Conservation (phyloP, 495 filamentous ascomycete species). For the Aspergillus campestris region DNA sequence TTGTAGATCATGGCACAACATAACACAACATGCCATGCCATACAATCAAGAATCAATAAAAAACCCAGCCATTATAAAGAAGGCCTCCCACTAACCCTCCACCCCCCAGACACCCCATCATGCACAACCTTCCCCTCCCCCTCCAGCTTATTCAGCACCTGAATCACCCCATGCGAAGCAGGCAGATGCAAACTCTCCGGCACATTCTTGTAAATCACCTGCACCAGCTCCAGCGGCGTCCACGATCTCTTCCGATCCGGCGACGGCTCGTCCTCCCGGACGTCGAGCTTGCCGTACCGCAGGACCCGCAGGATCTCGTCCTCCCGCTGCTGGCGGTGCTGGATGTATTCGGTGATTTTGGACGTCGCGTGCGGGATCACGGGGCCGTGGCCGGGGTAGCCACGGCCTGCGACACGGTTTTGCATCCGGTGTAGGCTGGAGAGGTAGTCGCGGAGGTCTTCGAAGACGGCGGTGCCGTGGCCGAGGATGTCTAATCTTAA, state of each 20-base stretch:
- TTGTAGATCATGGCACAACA: not conserved
- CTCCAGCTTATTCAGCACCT: slow-evolving; percentile 63
- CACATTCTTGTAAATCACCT: slow-evolving; percentile 73
- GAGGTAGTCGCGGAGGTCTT: slow-evolving; percentile 69
- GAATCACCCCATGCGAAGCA: slow-evolving; percentile 58
- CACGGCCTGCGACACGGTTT: slow-evolving; percentile 52
- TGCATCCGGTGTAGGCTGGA: slow-evolving; percentile 65
- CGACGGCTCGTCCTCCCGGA: slow-evolving; percentile 24
- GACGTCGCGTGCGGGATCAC: slow-evolving; percentile 57
- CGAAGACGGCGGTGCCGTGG: slow-evolving; percentile 88
- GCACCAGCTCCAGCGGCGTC: slow-evolving; percentile 75
- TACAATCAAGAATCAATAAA: not conserved
- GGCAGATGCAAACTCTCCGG: slow-evolving; percentile 65
- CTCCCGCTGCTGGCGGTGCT: slow-evolving; percentile 71
- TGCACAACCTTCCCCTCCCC: slow-evolving; percentile 52
- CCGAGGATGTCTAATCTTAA: slow-evolving; percentile 76
- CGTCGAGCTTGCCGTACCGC: slow-evolving; percentile 27
- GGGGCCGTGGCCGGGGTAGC: slow-evolving; percentile 82
- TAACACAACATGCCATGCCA: too few species aligned
- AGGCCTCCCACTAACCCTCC: slow-evolving; percentile 36
- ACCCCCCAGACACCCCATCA: slow-evolving; percentile 39
- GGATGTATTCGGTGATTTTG: slow-evolving; percentile 73
- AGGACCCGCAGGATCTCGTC: slow-evolving; percentile 69
- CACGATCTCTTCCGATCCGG: slow-evolving; percentile 33
- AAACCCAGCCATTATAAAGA: slow-evolving; percentile 14